These are phyloP conservation scores for Amoeboaphelidium protococcarum DNA, from an alignment of 371 early-diverging fungal species.

Conservation along the genomic window DNA sequence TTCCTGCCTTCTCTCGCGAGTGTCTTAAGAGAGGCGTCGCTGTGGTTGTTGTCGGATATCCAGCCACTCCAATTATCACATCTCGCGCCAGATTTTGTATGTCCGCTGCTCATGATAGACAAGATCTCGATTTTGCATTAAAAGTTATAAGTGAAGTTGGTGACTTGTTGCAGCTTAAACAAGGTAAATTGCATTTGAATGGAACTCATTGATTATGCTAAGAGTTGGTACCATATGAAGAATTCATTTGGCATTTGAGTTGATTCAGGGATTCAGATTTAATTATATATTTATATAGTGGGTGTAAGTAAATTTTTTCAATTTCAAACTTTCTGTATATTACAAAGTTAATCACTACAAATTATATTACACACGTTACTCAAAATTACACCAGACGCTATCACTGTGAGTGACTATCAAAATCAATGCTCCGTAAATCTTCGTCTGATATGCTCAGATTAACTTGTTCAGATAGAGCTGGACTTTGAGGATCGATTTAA, in stretches of 20 bases:
- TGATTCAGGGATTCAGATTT: not conserved
- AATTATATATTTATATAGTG: not conserved
- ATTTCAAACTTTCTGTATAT: not conserved
- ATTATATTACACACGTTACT: not conserved
- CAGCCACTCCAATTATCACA: constrained; percentile 91
- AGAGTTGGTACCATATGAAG: not conserved
- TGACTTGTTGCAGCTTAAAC: constrained; percentile 5
- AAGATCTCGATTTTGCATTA: constrained; percentile 55
- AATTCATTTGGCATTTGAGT: not conserved
- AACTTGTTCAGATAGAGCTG: too few relatives aligned
- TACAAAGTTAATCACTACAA: too few relatives aligned
- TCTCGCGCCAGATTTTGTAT: constrained; percentile 93
- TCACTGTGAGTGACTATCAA: too few relatives aligned
- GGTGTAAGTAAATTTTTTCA: not conserved
- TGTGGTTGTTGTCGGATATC: constrained; percentile 95
- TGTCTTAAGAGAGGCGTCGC: constrained; percentile 75
- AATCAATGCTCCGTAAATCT: too few relatives aligned
- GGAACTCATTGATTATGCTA: not conserved
- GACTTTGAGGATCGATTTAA: too few relatives aligned
- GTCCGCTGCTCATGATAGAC: constrained; percentile 75
- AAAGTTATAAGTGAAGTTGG: constrained; percentile 14
- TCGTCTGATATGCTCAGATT: too few relatives aligned
- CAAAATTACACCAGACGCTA: too few relatives aligned
- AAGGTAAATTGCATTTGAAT: not conserved
- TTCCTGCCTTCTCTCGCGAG: constrained; percentile 86